Base-by-base conservation (phyloP, 495 filamentous ascomycete genomes). In the Tuber calosporum region DNA sequence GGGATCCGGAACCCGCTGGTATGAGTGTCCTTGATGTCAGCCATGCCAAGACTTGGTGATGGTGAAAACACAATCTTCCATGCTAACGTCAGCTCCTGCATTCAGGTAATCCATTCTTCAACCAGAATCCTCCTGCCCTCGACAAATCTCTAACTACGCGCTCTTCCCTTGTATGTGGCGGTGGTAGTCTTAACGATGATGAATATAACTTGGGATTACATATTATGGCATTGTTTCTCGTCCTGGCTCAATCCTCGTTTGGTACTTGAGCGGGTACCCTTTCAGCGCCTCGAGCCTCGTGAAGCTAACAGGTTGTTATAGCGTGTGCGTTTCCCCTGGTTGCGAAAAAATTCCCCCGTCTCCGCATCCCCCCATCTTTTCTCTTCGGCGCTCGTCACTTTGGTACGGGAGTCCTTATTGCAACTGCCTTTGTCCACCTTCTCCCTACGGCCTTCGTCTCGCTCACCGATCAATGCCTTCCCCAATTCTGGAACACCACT, bases 361-460 rank as follows among this genome's bases (percentile, higher is more conserved):
- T 74, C 82, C 85, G 75, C 62, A 79, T 72, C 80, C 82, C 74
- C 77, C 82, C 66, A 69, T 84, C 79, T 73, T 86, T 89, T 75
- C 83, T 94, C 75, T 93, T 93, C 83, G 82, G 91, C 67, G 92
- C 90, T 40, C 90, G 91, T 69, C 91, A 94, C 82, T 94, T 96
- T 76, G 92, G 92, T 67, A 94, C 92, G 2, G 92, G 92, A 22
- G 92, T 96, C 4, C 83, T 96, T 41, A 91, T 94, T 75, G 91
- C 92, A 43, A 94, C 92, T 22, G 92, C 92, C 67, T 95, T 96
- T 79, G 92, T 96, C 34, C 92, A 96, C 81, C 82, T 89, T 62
- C 90, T 96, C 6, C 92, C 92, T 17, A 94, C 91, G 4, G 92
- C 92, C 42, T 94, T 94, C 81, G 83, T 87, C 53, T 94, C 92